These are phyloP conservation scores for Dittrichia graveolens DNA, from an alignment of 129 eudicot genomes.

Conservation along the genomic window DNA sequence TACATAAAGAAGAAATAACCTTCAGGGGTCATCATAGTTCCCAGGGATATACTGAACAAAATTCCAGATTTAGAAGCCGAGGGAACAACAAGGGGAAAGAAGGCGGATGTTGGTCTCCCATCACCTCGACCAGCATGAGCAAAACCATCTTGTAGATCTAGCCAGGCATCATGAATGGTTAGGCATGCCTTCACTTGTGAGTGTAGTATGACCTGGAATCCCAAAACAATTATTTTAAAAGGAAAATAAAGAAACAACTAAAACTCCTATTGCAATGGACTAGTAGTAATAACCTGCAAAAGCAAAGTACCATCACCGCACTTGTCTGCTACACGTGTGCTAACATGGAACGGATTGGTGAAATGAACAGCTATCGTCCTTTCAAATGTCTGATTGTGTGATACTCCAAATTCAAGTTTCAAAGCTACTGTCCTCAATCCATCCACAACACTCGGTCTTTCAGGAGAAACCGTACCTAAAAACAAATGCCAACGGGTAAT, in stretches of 20 bases:
- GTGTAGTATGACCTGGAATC: conserved; percentile 69
- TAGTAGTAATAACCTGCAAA: conserved; percentile 63
- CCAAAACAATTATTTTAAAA: neutral
- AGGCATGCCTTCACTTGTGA: conserved; percentile 92
- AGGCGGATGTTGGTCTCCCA: conserved; percentile 81
- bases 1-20: conserved; percentile 38
- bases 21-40: conserved; percentile 27
- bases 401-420: conserved; percentile 91
- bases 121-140: conserved; percentile 68
- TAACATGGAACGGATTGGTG: conserved; percentile 81
- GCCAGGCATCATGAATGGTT: conserved; percentile 90
- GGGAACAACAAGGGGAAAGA: conserved; percentile 81
- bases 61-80: conserved; percentile 80
- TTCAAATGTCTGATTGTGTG: conserved; percentile 90
- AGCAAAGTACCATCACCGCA: conserved; percentile 85
- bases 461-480: conserved; percentile 53
- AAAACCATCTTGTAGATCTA: conserved; percentile 98
- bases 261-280: neutral
- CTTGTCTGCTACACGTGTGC: conserved; percentile 81
- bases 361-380: conserved; percentile 93
- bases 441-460: conserved; percentile 80
- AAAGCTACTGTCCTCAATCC: conserved; percentile 92
- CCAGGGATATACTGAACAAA: conserved; percentile 69
- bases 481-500: conserved; percentile 1
- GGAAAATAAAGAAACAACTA: neutral